Evolutionary conservation across 2,329 filamentous ascomycete genomes (phyloP), one percentile per base, ranked within the genome.

Genomic region (Claviceps humidiphila): DNA sequence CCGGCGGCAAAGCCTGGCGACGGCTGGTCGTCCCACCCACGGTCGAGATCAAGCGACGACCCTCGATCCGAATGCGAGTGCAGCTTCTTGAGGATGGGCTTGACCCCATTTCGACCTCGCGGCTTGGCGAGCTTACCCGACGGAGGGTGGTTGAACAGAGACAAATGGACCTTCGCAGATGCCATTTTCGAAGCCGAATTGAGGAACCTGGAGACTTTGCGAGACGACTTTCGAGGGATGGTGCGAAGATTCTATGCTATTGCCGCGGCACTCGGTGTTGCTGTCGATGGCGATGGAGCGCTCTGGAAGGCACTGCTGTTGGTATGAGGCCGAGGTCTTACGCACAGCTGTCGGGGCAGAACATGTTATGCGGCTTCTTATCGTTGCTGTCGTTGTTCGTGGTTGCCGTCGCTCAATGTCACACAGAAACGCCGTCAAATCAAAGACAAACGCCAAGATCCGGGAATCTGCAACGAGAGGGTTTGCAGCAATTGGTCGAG

Each of bases 61-160:
- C 74, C 81, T 68, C 81, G 81, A 57, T 81, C 78, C 58, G 77
- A 80, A 48, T 58, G 58, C 11, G 65, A 63, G 50, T 68, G 66
- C 54, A 76, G 63, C 63, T 81, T 82, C 64, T 81, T 81, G 51
- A 84, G 67, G 45, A 83, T 82, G 9, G 80, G 80, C 65, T 81
- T 82, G 57, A 80, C 76, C 54, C 70, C 69, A 54, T 68, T 68
- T 58, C 73, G 74, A 51, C 66, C 65, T 58, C 71, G 69, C 49
- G 70, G 60, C 63, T 79, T 80, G 60, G 69, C 63, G 57, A 66
- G 60, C 53, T 65, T 66, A 49, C 58, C 57, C 51, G 60, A 37
- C 37, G 52, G n/a, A 20, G 52, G n/a, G n/a, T 43, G 55, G 53
- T 53, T 49, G 16, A 55, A 51, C 20, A 42, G 45, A 46, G 41